phyloP scores from a whole-genome alignment of 768 basidiomycete species.

The Mycena floridula region DNA sequence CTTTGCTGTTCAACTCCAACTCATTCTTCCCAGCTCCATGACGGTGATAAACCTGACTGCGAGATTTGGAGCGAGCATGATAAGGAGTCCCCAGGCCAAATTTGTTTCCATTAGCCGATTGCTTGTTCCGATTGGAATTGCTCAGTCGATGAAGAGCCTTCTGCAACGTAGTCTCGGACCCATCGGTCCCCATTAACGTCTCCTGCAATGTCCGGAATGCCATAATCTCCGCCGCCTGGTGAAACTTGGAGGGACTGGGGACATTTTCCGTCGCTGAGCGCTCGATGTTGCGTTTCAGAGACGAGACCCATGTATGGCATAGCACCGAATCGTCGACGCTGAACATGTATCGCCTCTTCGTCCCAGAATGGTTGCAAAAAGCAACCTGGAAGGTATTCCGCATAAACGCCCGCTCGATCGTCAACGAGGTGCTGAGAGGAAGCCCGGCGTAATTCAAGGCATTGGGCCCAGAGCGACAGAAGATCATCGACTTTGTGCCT shows the following conservation, averaged over 20 bases:
- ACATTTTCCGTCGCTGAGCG: slow-evolving; percentile 31
- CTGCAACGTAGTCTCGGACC: slow-evolving; percentile 6
- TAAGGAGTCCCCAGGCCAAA: slow-evolving; percentile 6
- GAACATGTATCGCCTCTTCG: slow-evolving; percentile 90
- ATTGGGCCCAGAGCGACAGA: slow-evolving; percentile 79
- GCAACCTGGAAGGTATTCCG: slow-evolving; percentile 92
- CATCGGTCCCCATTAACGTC: slow-evolving; percentile 51
- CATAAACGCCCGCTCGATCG: slow-evolving; percentile 93
- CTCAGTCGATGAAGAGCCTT: slow-evolving; percentile 10
- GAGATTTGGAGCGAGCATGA: slow-evolving; percentile 62
- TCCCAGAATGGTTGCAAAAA: slow-evolving; percentile 61
- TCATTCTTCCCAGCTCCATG: slow-evolving; percentile 62
- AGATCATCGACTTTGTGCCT: slow-evolving; percentile 76
- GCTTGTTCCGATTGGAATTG: slow-evolving; percentile 1
- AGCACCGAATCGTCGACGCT: slow-evolving; percentile 78
- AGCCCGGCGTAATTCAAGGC: slow-evolving; percentile 79
- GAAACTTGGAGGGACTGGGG: slow-evolving; percentile 38
- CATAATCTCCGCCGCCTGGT: slow-evolving; percentile 65
- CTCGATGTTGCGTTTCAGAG: slow-evolving; percentile 64
- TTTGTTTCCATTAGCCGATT: neutral
- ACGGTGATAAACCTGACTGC: slow-evolving; percentile 61
- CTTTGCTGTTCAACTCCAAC: slow-evolving; percentile 35
- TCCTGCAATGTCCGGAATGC: slow-evolving; percentile 84
- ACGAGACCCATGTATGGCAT: slow-evolving; percentile 67
- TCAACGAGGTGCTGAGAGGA: slow-evolving; percentile 69